Base-by-base conservation (phyloP, 768 basidiomycete genomes). In the Fomitopsis pulvina region DNA sequence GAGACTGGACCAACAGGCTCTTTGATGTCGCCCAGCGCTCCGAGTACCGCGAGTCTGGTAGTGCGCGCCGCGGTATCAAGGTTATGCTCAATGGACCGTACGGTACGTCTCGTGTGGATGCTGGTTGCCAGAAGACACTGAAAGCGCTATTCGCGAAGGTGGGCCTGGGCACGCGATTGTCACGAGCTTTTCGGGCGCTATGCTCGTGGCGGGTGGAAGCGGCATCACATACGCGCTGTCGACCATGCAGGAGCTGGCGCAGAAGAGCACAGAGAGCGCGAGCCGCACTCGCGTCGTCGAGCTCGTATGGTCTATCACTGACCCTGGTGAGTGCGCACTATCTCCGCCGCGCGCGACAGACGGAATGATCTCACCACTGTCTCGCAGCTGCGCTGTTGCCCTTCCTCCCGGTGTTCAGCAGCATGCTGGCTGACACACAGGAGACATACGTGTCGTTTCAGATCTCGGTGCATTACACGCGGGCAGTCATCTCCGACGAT, bases 191-290 rank as follows among this genome's bases (percentile, higher is more conserved):
- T 75, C 79, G 0, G 72, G 74, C 1, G 74, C 78, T 9, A 52
- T 83, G 52, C 70, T 85, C 52, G 62, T 82, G 37, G 78, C 77
- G 4, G 82, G 80, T 10, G 83, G 83, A 8, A 76, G 75, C 18
- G 83, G 83, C 2, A 77, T 85, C 62, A 77, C 83, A 0, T 80
- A 78, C 57, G 68, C 72, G 2, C 70, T 83, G 22, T 63, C 70
- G 14, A 61, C 73, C 16, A 69, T 80, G 5, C 72, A 77, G 32
- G 79, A 83, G 54, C 65, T 84, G 16, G 59, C 81, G 29, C 63
- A 64, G 56, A 64, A 68, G 50, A 66, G 63, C 53, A 37, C 60
- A 45, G 41, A 61, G 45, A 63, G 70, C 48, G 56, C 55, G 18
- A 70, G 72, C 34, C 67, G 71, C 46, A 62, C 73, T 4, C 68